These are phyloP conservation scores for Mortierella sp. DNA, from an alignment of 371 early-diverging fungal species.

Conservation along the genomic window DNA sequence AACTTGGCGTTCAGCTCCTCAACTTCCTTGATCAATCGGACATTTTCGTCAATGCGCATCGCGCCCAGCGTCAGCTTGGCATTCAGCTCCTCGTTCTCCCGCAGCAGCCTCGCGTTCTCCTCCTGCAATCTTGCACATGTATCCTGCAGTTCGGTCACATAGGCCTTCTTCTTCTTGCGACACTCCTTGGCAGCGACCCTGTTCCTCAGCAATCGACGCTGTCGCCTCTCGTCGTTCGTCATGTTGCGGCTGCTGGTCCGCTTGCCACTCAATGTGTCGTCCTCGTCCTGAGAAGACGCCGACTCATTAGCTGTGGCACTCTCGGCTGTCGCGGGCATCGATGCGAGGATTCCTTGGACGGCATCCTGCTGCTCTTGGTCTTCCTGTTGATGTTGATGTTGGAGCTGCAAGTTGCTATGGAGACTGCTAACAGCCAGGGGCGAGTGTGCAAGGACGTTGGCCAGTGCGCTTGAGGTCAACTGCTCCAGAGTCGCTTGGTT, in stretches of 20 bases:
- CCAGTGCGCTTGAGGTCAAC: constrained; percentile 54
- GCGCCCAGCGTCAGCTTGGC: constrained; percentile 72
- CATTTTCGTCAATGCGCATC: constrained; percentile 72
- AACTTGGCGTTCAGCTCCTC: constrained; percentile 78
- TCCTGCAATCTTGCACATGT: constrained; percentile 73
- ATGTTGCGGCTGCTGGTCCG: constrained; percentile 60
- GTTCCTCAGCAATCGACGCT: constrained; percentile 81
- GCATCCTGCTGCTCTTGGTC: constrained; percentile 34
- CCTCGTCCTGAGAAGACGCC: constrained; percentile 40
- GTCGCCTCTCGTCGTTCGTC: constrained; percentile 80
- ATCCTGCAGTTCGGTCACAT: constrained; percentile 80
- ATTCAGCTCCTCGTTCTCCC: constrained; percentile 77
- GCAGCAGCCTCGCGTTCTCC: constrained; percentile 71
- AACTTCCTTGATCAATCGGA: constrained; percentile 72
- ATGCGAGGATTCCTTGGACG: constrained; percentile 38
- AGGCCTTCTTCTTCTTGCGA: constrained; percentile 86
- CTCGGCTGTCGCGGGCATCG: constrained; percentile 24
- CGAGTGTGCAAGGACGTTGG: constrained; percentile 49
- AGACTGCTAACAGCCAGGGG: constrained; percentile 29
- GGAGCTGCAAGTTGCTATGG: constrained; percentile 37
- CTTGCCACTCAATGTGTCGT: constrained; percentile 33
- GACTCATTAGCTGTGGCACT: constrained; percentile 24
- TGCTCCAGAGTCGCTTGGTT: constrained; percentile 56
- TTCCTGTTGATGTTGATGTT: constrained; percentile 18
- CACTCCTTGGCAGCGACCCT: constrained; percentile 88